Evolutionary conservation across 495 filamentous ascomycete genomes (phyloP).

Genomic region (Xylaria grammica): DNA sequence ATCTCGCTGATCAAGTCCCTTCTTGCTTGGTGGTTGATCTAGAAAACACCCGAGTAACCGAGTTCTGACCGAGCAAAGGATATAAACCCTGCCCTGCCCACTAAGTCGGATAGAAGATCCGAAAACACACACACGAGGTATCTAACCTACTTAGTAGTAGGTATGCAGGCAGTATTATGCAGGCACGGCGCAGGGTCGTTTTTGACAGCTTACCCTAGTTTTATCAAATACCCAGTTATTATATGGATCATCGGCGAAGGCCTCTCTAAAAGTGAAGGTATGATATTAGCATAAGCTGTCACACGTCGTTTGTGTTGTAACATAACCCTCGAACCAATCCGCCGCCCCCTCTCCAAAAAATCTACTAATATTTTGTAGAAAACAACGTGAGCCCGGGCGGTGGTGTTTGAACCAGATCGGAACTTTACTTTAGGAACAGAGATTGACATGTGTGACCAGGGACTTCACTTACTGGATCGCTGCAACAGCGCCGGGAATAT

Average conservation of each 20-base stretch:
- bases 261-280: constrained; percentile 47
- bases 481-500: constrained; percentile 66
- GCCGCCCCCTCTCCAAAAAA: no score
- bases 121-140: constrained; percentile 3
- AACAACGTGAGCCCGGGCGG: no score
- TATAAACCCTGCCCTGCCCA: constrained; percentile 4
- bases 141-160: no score
- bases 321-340: no score
- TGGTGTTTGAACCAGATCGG: no score
- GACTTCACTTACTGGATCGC: constrained; percentile 39
- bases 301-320: background rate
- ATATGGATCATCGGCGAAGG: constrained; percentile 70
- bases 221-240: constrained; percentile 65
- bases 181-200: background rate
- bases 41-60: constrained; percentile 9
- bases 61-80: background rate
- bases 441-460: no score
- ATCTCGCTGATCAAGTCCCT: constrained; percentile 9
- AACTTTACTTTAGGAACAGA: no score
- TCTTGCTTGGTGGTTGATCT: constrained; percentile 6
- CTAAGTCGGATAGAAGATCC: background rate
- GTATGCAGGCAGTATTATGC: no score
- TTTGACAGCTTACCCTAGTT: constrained; percentile 53
- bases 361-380: no score
- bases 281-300: constrained; percentile 29